Percentiles rank a stretch among this genome's conserved stretches.
These are phyloP conservation scores for Backusella psychrophila DNA, from an alignment of 192 early-diverging fungal species.

Conservation along the genomic window DNA sequence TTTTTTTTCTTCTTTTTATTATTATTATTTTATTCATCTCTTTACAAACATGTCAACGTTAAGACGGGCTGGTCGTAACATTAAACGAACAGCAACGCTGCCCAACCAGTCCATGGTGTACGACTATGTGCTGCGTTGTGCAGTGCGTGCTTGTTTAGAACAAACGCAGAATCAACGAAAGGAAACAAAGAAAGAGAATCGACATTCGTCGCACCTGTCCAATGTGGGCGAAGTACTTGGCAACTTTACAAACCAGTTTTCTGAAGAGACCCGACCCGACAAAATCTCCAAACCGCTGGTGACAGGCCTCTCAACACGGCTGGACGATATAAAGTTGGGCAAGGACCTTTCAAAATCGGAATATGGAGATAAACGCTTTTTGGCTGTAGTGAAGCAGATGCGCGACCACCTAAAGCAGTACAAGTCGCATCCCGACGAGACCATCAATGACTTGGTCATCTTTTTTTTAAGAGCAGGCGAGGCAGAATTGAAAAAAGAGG, in stretches of 20 bases:
- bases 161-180: slow-evolving; percentile 5
- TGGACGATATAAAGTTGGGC: slow-evolving; percentile 46
- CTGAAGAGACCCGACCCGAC: slow-evolving; percentile 31
- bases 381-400: slow-evolving; percentile 35
- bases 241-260: slow-evolving; percentile 27
- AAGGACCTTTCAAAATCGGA: slow-evolving; percentile 37
- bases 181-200: slow-evolving; percentile 8
- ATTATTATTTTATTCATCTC: not conserved
- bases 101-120: slow-evolving; percentile 29
- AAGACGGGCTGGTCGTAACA: slow-evolving; percentile 20
- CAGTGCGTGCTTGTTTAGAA: slow-evolving; percentile 34
- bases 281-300: slow-evolving; percentile 47
- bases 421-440: slow-evolving; percentile 40
- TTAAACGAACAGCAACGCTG: not conserved
- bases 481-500: slow-evolving; percentile 25
- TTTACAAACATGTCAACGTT: slow-evolving; percentile 10
- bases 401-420: slow-evolving; percentile 34
- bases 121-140: slow-evolving; percentile 38
- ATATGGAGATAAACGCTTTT: slow-evolving; percentile 47
- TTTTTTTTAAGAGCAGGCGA: slow-evolving; percentile 44
- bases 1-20: not conserved
- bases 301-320: slow-evolving; percentile 34
- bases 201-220: slow-evolving; percentile 14
- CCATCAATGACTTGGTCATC: slow-evolving; percentile 47
- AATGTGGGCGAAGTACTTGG: slow-evolving; percentile 27